phyloP scores from a whole-genome alignment of 371 early-diverging fungal species.

The Mortierella sp. region DNA sequence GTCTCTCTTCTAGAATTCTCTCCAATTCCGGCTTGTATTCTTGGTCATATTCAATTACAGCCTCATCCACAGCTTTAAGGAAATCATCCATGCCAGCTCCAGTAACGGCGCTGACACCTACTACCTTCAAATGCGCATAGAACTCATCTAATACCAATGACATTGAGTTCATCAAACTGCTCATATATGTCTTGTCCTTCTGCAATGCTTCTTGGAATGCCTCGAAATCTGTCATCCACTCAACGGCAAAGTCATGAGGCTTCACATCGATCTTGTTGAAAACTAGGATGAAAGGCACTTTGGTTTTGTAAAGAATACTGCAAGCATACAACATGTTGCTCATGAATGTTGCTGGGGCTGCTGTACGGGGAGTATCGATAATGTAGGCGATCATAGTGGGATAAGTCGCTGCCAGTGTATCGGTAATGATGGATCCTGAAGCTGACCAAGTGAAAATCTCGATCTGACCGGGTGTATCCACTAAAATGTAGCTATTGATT shows the following conservation, averaged over 20 bases:
- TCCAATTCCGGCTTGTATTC: conserved; percentile 54
- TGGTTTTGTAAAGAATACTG: conserved; percentile 96
- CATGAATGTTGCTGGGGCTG: conserved; percentile 98
- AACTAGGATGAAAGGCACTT: conserved; percentile 93
- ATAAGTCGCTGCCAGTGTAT: conserved; percentile 92
- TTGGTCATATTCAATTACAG: conserved; percentile 84
- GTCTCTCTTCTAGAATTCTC: conserved; percentile 37
- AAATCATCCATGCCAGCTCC: conserved; percentile 96
- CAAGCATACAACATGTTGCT: conserved; percentile 99
- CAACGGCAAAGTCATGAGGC: conserved; percentile 87
- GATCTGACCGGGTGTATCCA: conserved; percentile 99
- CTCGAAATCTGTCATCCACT: conserved; percentile 99
- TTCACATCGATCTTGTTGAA: conserved; percentile 99
- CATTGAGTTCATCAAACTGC: conserved; percentile 94
- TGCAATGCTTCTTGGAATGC: conserved; percentile 90
- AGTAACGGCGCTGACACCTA: conserved; percentile 94
- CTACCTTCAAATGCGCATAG: conserved; percentile 90
- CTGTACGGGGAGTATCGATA: conserved; percentile 96
- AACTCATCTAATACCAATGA: conserved; percentile 99
- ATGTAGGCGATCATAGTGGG: conserved; percentile 97
- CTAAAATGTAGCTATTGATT: conserved; percentile 78
- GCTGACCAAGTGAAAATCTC: conserved; percentile 99
- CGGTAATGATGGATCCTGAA: conserved; percentile 97
- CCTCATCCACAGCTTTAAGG: conserved; percentile 88
- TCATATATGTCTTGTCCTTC: conserved; percentile 88